A percentile compares a stretch with the other conserved stretches of the same genome.
phyloP scores from a whole-genome alignment of 2,329 filamentous ascomycete genomes.

The Ophiostoma sp. region DNA sequence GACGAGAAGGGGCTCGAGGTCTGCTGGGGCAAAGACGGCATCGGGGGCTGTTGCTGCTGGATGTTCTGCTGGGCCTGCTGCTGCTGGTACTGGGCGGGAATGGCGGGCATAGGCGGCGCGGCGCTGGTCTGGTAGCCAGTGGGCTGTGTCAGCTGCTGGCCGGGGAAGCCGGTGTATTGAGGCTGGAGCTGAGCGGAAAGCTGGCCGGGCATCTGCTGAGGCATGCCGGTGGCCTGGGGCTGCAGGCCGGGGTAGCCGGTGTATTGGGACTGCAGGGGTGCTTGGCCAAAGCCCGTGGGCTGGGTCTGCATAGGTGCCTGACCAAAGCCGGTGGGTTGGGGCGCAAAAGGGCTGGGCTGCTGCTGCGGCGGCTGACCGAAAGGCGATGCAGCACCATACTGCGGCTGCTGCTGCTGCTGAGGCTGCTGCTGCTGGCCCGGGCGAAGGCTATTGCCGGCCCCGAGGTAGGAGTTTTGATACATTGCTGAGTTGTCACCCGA shows the following conservation, averaged over 20 bases:
- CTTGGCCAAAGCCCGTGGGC: slow-evolving; percentile 55
- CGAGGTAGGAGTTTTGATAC: slow-evolving; percentile 85
- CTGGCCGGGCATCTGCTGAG: slow-evolving; percentile 42
- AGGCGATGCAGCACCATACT: slow-evolving; percentile 48
- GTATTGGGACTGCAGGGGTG: slow-evolving; percentile 52
- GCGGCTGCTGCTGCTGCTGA: slow-evolving; percentile 42
- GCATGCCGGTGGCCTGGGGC: slow-evolving; percentile 41
- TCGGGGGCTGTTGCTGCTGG: slow-evolving; percentile 28
- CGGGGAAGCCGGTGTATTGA: slow-evolving; percentile 63
- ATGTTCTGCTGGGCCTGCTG: slow-evolving; percentile 37
- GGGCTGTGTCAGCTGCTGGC: slow-evolving; percentile 42
- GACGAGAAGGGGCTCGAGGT: slow-evolving; percentile 47
- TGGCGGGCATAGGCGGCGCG: slow-evolving; percentile 52
- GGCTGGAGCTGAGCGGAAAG: slow-evolving; percentile 47
- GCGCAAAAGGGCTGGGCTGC: slow-evolving; percentile 51
- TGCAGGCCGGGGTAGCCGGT: slow-evolving; percentile 56
- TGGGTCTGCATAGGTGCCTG: slow-evolving; percentile 53
- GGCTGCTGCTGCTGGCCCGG: slow-evolving; percentile 57
- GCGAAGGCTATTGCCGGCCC: slow-evolving; percentile 60
- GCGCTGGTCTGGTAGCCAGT: slow-evolving; percentile 57
- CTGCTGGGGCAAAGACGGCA: slow-evolving; percentile 35
- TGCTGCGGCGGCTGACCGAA: slow-evolving; percentile 43
- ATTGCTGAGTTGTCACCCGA: slow-evolving; percentile 45
- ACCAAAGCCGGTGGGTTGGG: slow-evolving; percentile 57
- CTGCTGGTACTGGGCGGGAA: slow-evolving; percentile 56